A percentile compares a stretch with the other conserved stretches of the same genome.
phyloP scores from a whole-genome alignment of 768 basidiomycete genomes.

The Tremella fuciformis region DNA sequence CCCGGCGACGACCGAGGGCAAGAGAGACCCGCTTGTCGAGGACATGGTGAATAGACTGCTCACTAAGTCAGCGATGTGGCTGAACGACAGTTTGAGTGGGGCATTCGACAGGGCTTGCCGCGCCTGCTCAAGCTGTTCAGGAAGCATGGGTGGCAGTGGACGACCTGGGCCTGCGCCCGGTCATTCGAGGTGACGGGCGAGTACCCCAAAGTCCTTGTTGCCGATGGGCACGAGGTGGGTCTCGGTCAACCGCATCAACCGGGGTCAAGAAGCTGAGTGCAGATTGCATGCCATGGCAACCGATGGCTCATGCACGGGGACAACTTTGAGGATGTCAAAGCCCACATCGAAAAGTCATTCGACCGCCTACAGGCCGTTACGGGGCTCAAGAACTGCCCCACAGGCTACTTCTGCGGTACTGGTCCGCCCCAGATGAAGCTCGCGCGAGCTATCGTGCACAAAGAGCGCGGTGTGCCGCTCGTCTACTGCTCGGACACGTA shows the following conservation, averaged over 20 bases:
- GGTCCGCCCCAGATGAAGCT: constrained; percentile 18
- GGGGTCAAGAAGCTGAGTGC: not conserved
- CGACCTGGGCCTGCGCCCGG: constrained; percentile 32
- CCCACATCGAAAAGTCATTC: constrained; percentile 34
- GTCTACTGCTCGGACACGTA: constrained; percentile 37
- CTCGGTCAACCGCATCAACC: not conserved
- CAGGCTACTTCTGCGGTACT: constrained; percentile 31
- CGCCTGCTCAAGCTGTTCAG: constrained; percentile 30
- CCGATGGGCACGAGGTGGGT: constrained; percentile 32
- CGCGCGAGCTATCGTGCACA: constrained; percentile 34
- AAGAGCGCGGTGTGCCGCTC: constrained; percentile 31
- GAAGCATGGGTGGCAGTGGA: constrained; percentile 32
- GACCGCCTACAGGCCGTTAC: constrained; percentile 34
- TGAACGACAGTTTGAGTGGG: constrained; percentile 31
- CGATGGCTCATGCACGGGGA: constrained; percentile 29
- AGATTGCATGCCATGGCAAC: constrained; percentile 41
- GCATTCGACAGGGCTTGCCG: constrained; percentile 32
- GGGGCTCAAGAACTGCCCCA: constrained; percentile 30
- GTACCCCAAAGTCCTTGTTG: constrained; percentile 29
- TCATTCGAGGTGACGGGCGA: constrained; percentile 25
- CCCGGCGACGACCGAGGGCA: constrained; percentile 15
- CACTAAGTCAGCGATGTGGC: not conserved
- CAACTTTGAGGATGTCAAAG: constrained; percentile 20
- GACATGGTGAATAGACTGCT: constrained; percentile 25
- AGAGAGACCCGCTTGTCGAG: constrained; percentile 31